These are phyloP conservation scores for Leptomonas seymouri DNA, from an alignment of 208 protist species.

Conservation along the genomic window DNA sequence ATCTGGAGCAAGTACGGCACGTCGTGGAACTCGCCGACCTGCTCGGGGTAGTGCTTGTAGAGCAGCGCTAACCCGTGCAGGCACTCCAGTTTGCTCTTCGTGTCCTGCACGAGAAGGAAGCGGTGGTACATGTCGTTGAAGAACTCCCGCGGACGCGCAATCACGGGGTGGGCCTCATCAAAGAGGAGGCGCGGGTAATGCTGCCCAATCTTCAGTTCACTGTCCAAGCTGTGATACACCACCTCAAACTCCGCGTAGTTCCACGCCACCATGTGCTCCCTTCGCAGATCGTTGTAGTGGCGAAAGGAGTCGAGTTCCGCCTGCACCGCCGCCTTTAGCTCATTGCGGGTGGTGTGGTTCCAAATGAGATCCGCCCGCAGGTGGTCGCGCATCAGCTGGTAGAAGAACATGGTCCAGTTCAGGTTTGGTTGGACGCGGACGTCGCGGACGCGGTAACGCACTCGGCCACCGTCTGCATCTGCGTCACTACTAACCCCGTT, in stretches of 20 bases:
- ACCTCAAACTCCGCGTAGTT: slow-evolving; percentile 96
- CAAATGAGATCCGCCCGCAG: slow-evolving; percentile 92
- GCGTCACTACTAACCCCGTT: neutral
- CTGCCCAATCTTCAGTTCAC: slow-evolving; percentile 89
- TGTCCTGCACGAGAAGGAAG: slow-evolving; percentile 86
- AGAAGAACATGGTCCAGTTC: slow-evolving; percentile 94
- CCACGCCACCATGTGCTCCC: slow-evolving; percentile 72
- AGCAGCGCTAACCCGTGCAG: slow-evolving; percentile 91
- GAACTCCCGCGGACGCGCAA: slow-evolving; percentile 85
- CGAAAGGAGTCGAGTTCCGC: slow-evolving; percentile 79
- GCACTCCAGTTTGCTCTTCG: slow-evolving; percentile 71
- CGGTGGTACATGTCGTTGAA: slow-evolving; percentile 95
- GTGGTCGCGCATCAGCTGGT: slow-evolving; percentile 86
- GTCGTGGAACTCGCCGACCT: slow-evolving; percentile 89
- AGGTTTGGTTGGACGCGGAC: slow-evolving; percentile 64
- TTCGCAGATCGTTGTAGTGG: slow-evolving; percentile 43
- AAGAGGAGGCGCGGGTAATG: slow-evolving; percentile 92
- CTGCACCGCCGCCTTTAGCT: slow-evolving; percentile 88
- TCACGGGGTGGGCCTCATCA: slow-evolving; percentile 66
- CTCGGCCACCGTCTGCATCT: slow-evolving; percentile 23
- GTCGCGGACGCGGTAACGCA: slow-evolving; percentile 44
- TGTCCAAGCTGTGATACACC: slow-evolving; percentile 83
- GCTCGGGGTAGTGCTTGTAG: slow-evolving; percentile 84
- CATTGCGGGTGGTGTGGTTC: slow-evolving; percentile 92
- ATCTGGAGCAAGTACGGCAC: slow-evolving; percentile 82